Evolutionary conservation across 2,329 filamentous ascomycete genomes (phyloP).

Genomic region (Fusarium beomiforme): DNA sequence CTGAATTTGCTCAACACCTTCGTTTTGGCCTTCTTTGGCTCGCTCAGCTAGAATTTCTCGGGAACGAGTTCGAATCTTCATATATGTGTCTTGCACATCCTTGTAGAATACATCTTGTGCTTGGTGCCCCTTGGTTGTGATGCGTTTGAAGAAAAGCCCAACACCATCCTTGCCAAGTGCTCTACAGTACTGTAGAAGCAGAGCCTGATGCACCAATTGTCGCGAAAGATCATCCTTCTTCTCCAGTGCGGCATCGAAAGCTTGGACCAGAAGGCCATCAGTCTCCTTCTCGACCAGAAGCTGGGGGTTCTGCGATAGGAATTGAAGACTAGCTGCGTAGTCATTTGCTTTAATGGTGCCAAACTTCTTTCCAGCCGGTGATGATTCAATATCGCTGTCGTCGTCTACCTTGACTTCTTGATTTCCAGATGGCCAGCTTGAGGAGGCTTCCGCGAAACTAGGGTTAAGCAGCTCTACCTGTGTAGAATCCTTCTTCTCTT

Average conservation of each 20-base stretch:
- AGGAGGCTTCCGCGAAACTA: slow-evolving; percentile 47
- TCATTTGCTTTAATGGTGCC: slow-evolving; percentile 80
- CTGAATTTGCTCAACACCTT: slow-evolving; percentile 94
- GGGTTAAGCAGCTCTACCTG: slow-evolving; percentile 83
- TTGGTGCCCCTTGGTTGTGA: slow-evolving; percentile 89
- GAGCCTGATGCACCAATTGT: slow-evolving; percentile 91
- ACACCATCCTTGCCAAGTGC: slow-evolving; percentile 90
- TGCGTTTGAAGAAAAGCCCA: slow-evolving; percentile 93
- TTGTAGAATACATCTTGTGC: slow-evolving; percentile 91
- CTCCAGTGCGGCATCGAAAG: slow-evolving; percentile 87
- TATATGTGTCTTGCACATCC: slow-evolving; percentile 90
- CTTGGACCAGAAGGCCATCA: slow-evolving; percentile 89
- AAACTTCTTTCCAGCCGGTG: slow-evolving; percentile 81
- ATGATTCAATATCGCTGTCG: slow-evolving; percentile 79
- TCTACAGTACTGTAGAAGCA: slow-evolving; percentile 94
- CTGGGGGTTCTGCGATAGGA: slow-evolving; percentile 80
- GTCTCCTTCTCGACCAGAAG: slow-evolving; percentile 88
- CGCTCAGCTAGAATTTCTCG: slow-evolving; percentile 72
- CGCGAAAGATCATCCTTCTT: slow-evolving; percentile 79
- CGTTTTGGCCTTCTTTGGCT: slow-evolving; percentile 61
- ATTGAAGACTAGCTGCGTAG: slow-evolving; percentile 78
- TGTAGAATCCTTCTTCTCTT: slow-evolving; percentile 59
- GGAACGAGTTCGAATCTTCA: slow-evolving; percentile 80
- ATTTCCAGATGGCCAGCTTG: slow-evolving; percentile 17
- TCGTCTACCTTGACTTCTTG: slow-evolving; percentile 58